Evolutionary conservation across 2,329 filamentous ascomycete genomes (phyloP), one percentile per base, ranked within the genome.

Genomic region (Camptophora hylomeconis): DNA sequence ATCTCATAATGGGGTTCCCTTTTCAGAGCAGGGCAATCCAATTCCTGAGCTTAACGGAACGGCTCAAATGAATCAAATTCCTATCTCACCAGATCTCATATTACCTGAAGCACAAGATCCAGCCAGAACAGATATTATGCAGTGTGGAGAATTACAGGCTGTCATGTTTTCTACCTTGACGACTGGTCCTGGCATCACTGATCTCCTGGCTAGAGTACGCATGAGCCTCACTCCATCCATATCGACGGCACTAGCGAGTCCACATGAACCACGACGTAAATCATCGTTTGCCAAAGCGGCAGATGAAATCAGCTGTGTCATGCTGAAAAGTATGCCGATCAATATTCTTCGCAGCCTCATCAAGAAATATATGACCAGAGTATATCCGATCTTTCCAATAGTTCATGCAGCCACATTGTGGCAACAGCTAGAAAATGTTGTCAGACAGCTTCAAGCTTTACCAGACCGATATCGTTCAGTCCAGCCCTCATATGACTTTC

Each of bases 201-300:
- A 48, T 24, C 35, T 51, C 7, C 37, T 52, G 11, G 47, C 46
- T 7, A 33, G 41, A 12, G 46, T 52, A 2, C 42, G 48, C 7
- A 51, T 52, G 49, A 49, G 49, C 21, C 36, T 52, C 26, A 51
- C 48, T 3, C 49, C 49, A 5, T 51, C 48, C 1, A n/a, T n/a
- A n/a, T n/a, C n/a, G n/a, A 45, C 41, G 12, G 42, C 41, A 15
- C 37, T 45, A 15, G 35, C 42, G 12, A 40, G 31, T 21, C 41
- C 37, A 3, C 25, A 35, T 18, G 35, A 41, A 20, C 27, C 35
- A 7, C 38, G 36, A 13, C 28, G 39, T 20, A 44, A 38, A 22
- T 42, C 39, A 26, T 23, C 22, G 11, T 25, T 27, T 7, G 31
- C 38, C 18, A 24, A 28, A 5, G 31, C 14, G 14, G 26, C 17